These are phyloP conservation scores for Xylariaceae sp. DNA, from an alignment of 2,329 filamentous ascomycete genomes.

Conservation along the genomic window DNA sequence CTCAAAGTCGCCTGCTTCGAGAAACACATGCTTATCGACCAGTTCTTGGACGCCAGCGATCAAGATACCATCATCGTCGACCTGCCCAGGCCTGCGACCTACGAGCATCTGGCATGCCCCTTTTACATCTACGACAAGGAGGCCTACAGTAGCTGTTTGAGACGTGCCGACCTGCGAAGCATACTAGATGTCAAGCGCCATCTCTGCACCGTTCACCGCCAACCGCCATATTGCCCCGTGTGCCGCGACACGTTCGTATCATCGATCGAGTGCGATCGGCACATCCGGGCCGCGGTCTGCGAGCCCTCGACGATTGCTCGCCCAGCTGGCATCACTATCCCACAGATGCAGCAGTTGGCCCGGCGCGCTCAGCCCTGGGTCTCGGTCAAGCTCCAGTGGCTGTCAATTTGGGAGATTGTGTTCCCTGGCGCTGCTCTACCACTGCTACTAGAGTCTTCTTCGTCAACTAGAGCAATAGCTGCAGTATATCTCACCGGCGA, in stretches of 20 bases:
- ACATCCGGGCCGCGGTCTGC: slow-evolving; percentile 15
- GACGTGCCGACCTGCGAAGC: slow-evolving; percentile 2
- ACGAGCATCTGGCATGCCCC: slow-evolving; percentile 7
- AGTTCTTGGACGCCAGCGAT: neutral
- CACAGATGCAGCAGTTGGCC: slow-evolving; percentile 21
- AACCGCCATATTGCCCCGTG: slow-evolving; percentile 20
- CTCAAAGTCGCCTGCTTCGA: neutral
- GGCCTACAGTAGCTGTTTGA: slow-evolving; percentile 13
- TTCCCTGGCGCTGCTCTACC: slow-evolving; percentile 16
- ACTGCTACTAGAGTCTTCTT: neutral
- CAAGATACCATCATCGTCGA: neutral
- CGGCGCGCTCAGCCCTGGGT: slow-evolving; percentile 1
- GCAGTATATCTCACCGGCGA: neutral
- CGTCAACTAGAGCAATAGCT: neutral
- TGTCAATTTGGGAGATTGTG: slow-evolving; percentile 19
- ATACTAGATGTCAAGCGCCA: slow-evolving; percentile 20
- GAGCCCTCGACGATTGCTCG: neutral
- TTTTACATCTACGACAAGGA: slow-evolving; percentile 11
- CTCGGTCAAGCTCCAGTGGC: slow-evolving; percentile 17
- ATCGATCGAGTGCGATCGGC: slow-evolving; percentile 8
- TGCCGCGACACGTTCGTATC: slow-evolving; percentile 13
- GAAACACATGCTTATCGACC: neutral
- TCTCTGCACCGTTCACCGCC: slow-evolving; percentile 14
- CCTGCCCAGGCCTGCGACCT: neutral
- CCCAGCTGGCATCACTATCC: slow-evolving; percentile 15